Evolutionary conservation across 441 rosid species (phyloP).

Genomic region (Sinapis alba): DNA sequence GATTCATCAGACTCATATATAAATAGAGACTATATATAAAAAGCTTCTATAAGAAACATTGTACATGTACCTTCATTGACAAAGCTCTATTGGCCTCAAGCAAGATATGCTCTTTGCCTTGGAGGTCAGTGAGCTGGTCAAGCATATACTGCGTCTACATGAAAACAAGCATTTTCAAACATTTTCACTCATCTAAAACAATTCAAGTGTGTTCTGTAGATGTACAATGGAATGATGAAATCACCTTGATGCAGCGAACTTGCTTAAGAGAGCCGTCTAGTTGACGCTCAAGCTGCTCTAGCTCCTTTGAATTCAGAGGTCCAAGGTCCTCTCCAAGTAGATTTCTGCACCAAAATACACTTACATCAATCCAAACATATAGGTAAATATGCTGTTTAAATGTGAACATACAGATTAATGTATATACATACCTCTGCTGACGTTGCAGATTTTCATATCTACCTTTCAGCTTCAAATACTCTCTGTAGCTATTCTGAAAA

Average conservation of each 20-base stretch:
- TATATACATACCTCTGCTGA: conserved; percentile 73
- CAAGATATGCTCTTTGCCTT: conserved; percentile 80
- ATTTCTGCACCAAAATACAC: conserved; percentile 52
- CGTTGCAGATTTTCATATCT: conserved; percentile 77
- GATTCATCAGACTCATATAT: not conserved
- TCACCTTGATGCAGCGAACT: conserved; percentile 89
- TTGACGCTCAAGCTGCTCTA: conserved; percentile 46
- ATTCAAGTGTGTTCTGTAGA: not conserved
- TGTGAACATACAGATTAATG: not conserved
- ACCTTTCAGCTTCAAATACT: conserved; percentile 83
- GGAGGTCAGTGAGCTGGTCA: conserved; percentile 93
- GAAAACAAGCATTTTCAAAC: conserved; percentile 6
- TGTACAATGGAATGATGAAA: not conserved
- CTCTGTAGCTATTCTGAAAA: conserved; percentile 82
- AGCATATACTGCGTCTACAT: conserved; percentile 91
- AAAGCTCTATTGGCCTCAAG: conserved; percentile 88
- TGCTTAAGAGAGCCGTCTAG: conserved; percentile 83
- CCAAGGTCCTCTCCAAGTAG: conserved; percentile 97
- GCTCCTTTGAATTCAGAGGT: conserved; percentile 75
- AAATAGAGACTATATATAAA: not conserved
- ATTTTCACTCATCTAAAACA: conserved; percentile 1
- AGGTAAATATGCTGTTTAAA: not conserved
- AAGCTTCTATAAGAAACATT: not conserved
- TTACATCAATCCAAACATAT: conserved; percentile 1
- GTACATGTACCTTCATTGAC: conserved; percentile 64